A percentile compares a stretch with the other conserved stretches of the same genome.
Conservation (phyloP, 2,329 filamentous ascomycete species). For the Scleromitrula shiraiana region DNA sequence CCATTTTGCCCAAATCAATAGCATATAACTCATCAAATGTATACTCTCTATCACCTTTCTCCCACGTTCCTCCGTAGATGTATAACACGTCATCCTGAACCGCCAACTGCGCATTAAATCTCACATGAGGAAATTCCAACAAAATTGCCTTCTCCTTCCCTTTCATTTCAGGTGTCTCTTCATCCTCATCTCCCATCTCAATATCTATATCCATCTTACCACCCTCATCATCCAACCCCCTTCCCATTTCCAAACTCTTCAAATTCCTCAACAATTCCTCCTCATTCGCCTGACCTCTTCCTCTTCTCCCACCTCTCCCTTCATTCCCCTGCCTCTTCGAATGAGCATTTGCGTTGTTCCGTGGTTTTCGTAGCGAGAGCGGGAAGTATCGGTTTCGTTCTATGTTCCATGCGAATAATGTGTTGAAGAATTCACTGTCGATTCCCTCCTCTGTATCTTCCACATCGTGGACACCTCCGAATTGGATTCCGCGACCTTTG, state of each 20-base stretch:
- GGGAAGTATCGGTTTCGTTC: conserved; percentile 94
- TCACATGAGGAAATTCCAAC: conserved; percentile 78
- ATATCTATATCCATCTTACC: conserved; percentile 40
- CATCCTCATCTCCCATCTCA: conserved; percentile 40
- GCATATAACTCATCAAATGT: conserved; percentile 94
- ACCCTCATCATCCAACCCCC: conserved; percentile 48
- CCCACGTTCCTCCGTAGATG: conserved; percentile 91
- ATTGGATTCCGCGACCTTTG: conserved; percentile 84
- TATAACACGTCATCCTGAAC: conserved; percentile 90
- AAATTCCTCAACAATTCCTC: conserved; percentile 84
- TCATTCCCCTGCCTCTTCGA: conserved; percentile 48
- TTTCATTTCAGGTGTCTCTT: conserved; percentile 36
- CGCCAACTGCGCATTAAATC: conserved; percentile 86
- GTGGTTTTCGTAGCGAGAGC: conserved; percentile 65
- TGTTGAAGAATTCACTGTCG: conserved; percentile 95
- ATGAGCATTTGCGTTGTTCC: conserved; percentile 59
- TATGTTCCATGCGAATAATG: conserved; percentile 86
- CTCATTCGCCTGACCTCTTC: conserved; percentile 81
- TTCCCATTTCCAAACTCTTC: conserved; percentile 73
- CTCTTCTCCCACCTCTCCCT: conserved; percentile 53
- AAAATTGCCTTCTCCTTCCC: conserved; percentile 54
- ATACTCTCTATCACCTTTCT: conserved; percentile 89
- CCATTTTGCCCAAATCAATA: conserved; percentile 87
- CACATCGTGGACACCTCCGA: conserved; percentile 90
- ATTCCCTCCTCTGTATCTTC: conserved; percentile 90